phyloP scores from a whole-genome alignment of 1,284 basidiomycete genomes.

The Heliocybe sulcata region DNA sequence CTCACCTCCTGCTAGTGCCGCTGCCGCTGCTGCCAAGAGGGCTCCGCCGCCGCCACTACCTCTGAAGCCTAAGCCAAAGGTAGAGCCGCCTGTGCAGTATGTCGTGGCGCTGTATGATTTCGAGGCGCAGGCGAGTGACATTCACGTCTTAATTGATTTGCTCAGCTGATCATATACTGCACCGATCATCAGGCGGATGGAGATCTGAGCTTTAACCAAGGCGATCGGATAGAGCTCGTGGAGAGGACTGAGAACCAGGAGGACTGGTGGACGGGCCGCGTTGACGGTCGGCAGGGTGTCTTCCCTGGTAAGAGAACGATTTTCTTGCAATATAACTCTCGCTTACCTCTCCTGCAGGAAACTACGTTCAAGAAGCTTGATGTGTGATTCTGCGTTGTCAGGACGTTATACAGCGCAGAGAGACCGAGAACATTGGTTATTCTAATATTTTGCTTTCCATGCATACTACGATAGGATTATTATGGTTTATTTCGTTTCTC shows the following conservation, averaged over 20 bases:
- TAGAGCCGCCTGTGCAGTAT: conserved; percentile 48
- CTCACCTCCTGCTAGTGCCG: conserved; percentile 34
- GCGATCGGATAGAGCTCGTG: conserved; percentile 92
- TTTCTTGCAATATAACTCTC: not conserved
- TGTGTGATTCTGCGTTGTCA: not conserved
- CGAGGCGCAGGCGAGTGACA: conserved; percentile 45
- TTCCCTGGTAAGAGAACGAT: conserved; percentile 75
- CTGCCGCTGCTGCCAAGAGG: conserved; percentile 48
- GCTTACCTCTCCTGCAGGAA: conserved; percentile 12
- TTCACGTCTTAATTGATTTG: not conserved
- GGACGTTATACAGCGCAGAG: not conserved
- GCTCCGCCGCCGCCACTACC: conserved; percentile 83
- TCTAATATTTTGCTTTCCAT: not conserved
- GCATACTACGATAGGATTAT: not conserved
- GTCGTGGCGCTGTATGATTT: conserved; percentile 97
- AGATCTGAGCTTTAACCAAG: conserved; percentile 85
- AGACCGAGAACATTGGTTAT: not conserved
- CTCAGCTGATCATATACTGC: not conserved
- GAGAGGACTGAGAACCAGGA: conserved; percentile 81
- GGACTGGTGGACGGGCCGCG: conserved; percentile 97
- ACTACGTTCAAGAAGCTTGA: conserved; percentile 45
- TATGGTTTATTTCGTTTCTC: not conserved
- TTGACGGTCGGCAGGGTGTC: conserved; percentile 84
- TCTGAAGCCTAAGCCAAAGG: conserved; percentile 69
- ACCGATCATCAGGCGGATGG: conserved; percentile 69